These are phyloP conservation scores for Wickerhamiella shivajii DNA, from an alignment of 805 yeast genomes.

Conservation along the genomic window DNA sequence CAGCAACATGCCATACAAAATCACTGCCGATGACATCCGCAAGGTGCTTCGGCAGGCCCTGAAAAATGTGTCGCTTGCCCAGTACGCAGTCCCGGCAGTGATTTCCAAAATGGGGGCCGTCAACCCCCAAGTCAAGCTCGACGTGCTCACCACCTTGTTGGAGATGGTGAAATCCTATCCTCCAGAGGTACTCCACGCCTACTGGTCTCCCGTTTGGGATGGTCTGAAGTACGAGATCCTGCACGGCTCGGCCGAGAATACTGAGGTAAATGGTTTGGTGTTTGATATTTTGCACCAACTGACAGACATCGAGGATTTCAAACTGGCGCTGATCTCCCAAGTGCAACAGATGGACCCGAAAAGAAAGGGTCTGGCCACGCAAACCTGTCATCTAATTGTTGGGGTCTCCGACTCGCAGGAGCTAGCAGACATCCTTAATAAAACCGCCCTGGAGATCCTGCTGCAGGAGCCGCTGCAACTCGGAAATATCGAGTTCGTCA, in stretches of 20 bases:
- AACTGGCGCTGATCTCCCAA: conserved; percentile 21
- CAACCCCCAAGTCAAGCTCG: conserved; percentile 35
- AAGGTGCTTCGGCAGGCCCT: conserved; percentile 39
- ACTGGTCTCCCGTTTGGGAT: conserved; percentile 73
- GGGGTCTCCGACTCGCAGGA: conserved; percentile 7
- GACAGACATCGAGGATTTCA: conserved; percentile 23
- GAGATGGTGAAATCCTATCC: conserved; percentile 42
- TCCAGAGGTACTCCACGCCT: conserved; percentile 33
- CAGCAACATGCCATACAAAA: conserved; percentile 68
- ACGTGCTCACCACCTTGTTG: conserved; percentile 49
- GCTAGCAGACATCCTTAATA: conserved; percentile 6
- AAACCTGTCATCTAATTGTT: conserved; percentile 7
- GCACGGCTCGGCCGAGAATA: conserved; percentile 52
- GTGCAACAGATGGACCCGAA: conserved; percentile 3
- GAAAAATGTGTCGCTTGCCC: conserved; percentile 54
- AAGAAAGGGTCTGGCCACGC: conserved; percentile 8
- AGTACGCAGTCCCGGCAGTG: conserved; percentile 61
- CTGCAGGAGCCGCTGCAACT: conserved; percentile 1
- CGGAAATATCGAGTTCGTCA: conserved; percentile 7
- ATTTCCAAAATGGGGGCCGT: conserved; percentile 45
- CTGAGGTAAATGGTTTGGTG: conserved; percentile 28
- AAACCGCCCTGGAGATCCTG: conserved; percentile 28
- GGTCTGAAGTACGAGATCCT: conserved; percentile 80
- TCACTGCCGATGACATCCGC: conserved; percentile 62
- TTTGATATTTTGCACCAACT: conserved; percentile 34